Percentiles rank a stretch among this genome's conserved stretches.
These are phyloP conservation scores for Moniliella sp. DNA, from an alignment of 1,284 basidiomycete genomes.

Conservation along the genomic window DNA sequence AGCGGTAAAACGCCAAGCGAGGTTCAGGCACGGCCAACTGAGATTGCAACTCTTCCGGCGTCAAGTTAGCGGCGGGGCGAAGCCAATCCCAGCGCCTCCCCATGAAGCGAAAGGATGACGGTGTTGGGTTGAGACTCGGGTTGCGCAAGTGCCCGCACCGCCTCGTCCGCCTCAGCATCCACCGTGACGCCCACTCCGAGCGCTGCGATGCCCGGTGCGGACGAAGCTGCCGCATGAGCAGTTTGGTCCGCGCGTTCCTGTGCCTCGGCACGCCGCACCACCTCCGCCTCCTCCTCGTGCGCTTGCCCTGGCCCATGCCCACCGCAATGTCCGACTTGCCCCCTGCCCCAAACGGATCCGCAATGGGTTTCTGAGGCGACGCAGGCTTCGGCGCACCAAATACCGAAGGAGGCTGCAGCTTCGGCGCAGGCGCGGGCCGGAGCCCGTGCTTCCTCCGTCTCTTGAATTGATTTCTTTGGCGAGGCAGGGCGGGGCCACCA, in stretches of 20 bases:
- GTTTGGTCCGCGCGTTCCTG: not conserved
- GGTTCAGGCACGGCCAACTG: constrained; percentile 8
- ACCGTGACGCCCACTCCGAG: constrained; percentile 1
- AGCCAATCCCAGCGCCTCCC: constrained; percentile 10
- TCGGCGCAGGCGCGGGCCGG: too few relatives aligned
- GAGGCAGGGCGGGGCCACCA: too few relatives aligned
- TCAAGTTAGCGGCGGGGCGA: constrained; percentile 9
- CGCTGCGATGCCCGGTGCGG: not conserved
- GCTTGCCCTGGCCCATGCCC: constrained; percentile 5
- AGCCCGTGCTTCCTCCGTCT: too few relatives aligned
- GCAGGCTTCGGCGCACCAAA: too few relatives aligned
- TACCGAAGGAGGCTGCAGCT: too few relatives aligned
- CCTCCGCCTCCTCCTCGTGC: constrained; percentile 9
- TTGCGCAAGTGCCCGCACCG: constrained; percentile 9
- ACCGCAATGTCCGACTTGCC: constrained; percentile 1
- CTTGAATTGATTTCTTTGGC: too few relatives aligned
- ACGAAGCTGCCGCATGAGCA: too few relatives aligned
- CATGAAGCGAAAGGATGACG: constrained; percentile 12
- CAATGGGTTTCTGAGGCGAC: too few relatives aligned
- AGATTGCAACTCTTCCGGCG: constrained; percentile 6
- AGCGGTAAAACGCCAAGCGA: constrained; percentile 12
- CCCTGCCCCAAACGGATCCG: not conserved
- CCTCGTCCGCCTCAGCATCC: constrained; percentile 8
- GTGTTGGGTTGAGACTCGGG: constrained; percentile 16
- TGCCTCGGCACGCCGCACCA: not conserved